These are phyloP conservation scores for Leccinum insolens DNA, from an alignment of 1,284 basidiomycete genomes.

Conservation along the genomic window DNA sequence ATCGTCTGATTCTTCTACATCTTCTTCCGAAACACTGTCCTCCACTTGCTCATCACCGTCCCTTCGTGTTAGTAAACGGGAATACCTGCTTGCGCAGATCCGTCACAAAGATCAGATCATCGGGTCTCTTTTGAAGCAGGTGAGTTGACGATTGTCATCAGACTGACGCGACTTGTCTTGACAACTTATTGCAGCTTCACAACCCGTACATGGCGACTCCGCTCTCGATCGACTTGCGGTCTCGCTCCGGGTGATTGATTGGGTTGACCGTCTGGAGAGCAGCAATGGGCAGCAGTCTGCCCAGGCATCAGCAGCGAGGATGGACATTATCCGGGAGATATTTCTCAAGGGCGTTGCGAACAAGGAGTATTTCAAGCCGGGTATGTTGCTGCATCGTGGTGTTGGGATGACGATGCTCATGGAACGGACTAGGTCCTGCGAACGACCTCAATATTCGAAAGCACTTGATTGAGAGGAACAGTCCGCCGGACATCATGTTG, in stretches of 20 bases:
- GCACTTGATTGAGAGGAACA: conserved; percentile 76
- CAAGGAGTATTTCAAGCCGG: conserved; percentile 80
- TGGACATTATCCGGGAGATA: conserved; percentile 35
- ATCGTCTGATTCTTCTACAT: conserved; percentile 23
- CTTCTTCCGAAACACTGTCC: conserved; percentile 31
- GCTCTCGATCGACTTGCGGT: conserved; percentile 75
- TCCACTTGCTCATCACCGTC: conserved; percentile 31
- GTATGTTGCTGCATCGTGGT: conserved; percentile 36
- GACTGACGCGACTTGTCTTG: conserved; percentile 1
- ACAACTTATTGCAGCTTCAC: conserved; percentile 53
- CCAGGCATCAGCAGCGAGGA: conserved; percentile 24
- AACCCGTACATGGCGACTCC: conserved; percentile 79
- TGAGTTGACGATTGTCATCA: conserved; percentile 31
- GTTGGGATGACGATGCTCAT: neutral
- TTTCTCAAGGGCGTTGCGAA: conserved; percentile 64
- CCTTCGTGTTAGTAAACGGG: conserved; percentile 64
- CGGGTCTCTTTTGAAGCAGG: conserved; percentile 79
- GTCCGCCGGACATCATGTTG: conserved; percentile 81
- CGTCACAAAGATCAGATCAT: conserved; percentile 83
- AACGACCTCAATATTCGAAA: conserved; percentile 69
- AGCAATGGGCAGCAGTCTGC: conserved; percentile 31
- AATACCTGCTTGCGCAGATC: conserved; percentile 79
- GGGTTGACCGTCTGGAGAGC: conserved; percentile 58
- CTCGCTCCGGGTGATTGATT: conserved; percentile 69
- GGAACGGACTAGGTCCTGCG: conserved; percentile 54